Evolutionary conservation across 768 basidiomycete species (phyloP), one percentile per base, ranked within the genome.

Genomic region (Pisolithus marmoratus): DNA sequence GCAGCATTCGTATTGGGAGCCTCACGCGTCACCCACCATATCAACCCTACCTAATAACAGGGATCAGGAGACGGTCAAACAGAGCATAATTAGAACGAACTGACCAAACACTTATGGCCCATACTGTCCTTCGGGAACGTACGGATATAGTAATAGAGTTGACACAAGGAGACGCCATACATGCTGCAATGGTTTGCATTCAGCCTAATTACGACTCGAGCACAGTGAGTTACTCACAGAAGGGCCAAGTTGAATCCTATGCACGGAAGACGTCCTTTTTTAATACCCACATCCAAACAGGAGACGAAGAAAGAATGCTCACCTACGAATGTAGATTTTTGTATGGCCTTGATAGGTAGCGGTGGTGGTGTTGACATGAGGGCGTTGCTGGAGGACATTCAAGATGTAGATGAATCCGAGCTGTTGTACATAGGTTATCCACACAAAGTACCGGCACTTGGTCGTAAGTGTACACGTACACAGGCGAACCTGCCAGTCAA

Each of bases 81-180:
- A 11, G 8, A 29, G 20, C 38, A 5, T 7, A n/a, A n/a, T n/a
- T n/a, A n/a, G n/a, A n/a, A 8, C 4, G 7, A 29, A 31, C 48
- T 17, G 15, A 49, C 48, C 26, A 49, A 29, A 49, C 31, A 49
- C 24, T 22, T 49, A 1, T 41, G 48, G 38, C 31, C 31, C 17
- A 41, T 27, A 15, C 14, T 42, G 48, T 49, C 48, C 14, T 41
- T 26, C 27, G 48, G 48, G 26, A 41, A 49, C 8, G 15, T 29
- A 12, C 11, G 29, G 27, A 49, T 31, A 20, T 49, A 49, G 38
- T 15, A 40, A 27, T 17, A 49, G 24, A 15, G n/a, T 20, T 49
- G 48, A 23, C 38, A 49, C n/a, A 49, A n/a, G 19, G 48, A 49
- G 26, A 49, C 29, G n/a, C 38, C 38, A 29, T 42, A 49, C 38